Evolutionary conservation across 2,329 filamentous ascomycete species (phyloP), one percentile per base, ranked within the genome.

Genomic region (Apiospora malaysiana): DNA sequence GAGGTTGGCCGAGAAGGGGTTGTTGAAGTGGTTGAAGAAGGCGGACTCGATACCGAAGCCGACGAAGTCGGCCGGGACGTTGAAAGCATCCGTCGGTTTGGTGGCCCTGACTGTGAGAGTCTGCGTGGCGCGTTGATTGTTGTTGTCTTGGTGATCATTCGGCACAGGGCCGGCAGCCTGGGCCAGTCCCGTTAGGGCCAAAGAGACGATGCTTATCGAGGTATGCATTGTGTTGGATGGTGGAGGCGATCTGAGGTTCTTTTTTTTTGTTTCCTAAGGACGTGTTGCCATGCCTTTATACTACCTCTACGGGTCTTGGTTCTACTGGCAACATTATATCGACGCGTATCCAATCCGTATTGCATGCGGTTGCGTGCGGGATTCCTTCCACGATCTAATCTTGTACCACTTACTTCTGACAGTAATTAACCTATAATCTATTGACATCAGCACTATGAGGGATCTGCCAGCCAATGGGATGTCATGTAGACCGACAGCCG

Each of bases 1-100:
- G 23, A 72, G 59, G 49, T 72, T 72, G 12, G 51, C 63, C 10
- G 71, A 72, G 70, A 72, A 72, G 40, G 43, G 18, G 68, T 71
- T 71, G 23, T 46, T 59, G 65, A 67, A 72, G 47, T 72, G 59
- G 16, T 69, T 69, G 14, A 71, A 27, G 45, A 72, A 72, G n/a
- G 70, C 70, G 18, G 68, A 43, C 51, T 73, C 71, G 37, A 73
- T 68, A 27, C 68, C 71, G 10, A 67, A 59, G 51, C 71, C 68
- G 18, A 71, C 68, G 42, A 73, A 73, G 45, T 65, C 71, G 9
- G 68, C 49, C 4, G 71, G 71, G 12, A 69, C 70, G 49, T 12
- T 32, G n/a, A 45, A 67, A 16, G 70, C 51, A 10, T 59, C 51
- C 1, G 66, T 69, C 42, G 70, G 66, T 43, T 69, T 66, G 27